A percentile compares a stretch with the other conserved stretches of the same genome.
Conservation (phyloP, 2,329 filamentous ascomycete genomes). For the Alternaria atra region DNA sequence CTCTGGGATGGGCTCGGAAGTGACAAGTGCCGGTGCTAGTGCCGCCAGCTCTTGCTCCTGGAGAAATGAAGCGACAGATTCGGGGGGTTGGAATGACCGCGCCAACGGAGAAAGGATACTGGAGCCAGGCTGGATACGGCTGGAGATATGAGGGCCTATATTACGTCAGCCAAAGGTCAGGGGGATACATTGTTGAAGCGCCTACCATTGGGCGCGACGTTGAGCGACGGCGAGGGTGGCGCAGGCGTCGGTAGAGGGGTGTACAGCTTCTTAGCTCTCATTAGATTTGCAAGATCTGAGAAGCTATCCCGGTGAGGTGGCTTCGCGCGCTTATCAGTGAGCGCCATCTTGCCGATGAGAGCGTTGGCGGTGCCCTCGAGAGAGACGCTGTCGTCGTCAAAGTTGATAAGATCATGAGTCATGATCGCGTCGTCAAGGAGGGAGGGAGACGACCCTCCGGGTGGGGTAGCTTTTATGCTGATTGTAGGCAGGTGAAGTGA, state of each 20-base stretch:
- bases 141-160: constrained; percentile 14
- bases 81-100: background rate
- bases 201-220: constrained; percentile 4
- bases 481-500: constrained; percentile 4
- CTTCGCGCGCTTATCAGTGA: background rate
- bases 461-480: background rate
- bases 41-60: constrained; percentile 8
- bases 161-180: constrained; percentile 1
- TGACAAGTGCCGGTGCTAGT: background rate
- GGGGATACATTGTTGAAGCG: background rate
- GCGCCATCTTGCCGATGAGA: background rate
- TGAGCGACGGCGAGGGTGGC: background rate
- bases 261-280: constrained; percentile 32
- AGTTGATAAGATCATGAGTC: constrained; percentile 21
- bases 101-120: constrained; percentile 16
- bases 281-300: constrained; percentile 24
- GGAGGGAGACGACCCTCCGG: background rate
- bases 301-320: constrained; percentile 25
- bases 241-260: background rate
- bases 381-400: constrained; percentile 4
- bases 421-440: background rate
- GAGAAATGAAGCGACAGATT: constrained; percentile 19
- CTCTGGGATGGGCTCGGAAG: background rate
- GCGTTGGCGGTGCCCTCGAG: background rate
- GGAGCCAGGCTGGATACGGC: background rate